Evolutionary conservation across 176 grass and related monocot species (phyloP).

Genomic region (Coix lacrymajobi): DNA sequence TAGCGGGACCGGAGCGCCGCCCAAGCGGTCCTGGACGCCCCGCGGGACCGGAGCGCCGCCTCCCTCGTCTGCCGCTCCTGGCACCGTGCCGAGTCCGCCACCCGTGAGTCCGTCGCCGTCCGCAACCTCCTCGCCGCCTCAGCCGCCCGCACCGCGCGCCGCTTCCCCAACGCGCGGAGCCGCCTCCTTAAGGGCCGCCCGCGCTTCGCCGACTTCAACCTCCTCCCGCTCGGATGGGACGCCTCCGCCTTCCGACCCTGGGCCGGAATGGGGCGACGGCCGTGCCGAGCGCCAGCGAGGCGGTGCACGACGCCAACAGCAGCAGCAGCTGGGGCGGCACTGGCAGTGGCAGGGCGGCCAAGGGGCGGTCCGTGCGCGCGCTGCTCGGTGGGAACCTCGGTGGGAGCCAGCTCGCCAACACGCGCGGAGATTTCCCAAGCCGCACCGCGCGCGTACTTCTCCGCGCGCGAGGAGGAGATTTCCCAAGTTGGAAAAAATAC

Average conservation of each 20-base stretch:
- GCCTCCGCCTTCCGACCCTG: constrained; percentile 65
- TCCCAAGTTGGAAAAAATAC: too few relatives aligned
- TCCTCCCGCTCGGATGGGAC: constrained; percentile 74
- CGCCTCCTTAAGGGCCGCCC: constrained; percentile 80
- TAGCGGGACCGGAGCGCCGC: constrained; percentile 31
- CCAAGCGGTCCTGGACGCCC: constrained; percentile 43
- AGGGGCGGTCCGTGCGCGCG: too few relatives aligned
- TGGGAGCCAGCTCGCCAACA: too few relatives aligned
- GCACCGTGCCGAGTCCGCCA: constrained; percentile 73
- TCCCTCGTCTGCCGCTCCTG: constrained; percentile 88
- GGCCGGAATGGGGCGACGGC: too few relatives aligned
- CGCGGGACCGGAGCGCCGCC: constrained; percentile 63
- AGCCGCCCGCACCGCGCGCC: constrained; percentile 49
- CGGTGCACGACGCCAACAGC: too few relatives aligned
- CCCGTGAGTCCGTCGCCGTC: constrained; percentile 53
- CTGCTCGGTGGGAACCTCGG: too few relatives aligned
- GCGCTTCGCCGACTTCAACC: constrained; percentile 88
- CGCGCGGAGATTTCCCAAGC: too few relatives aligned
- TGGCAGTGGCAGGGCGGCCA: too few relatives aligned
- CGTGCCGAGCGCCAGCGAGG: too few relatives aligned
- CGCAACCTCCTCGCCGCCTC: constrained; percentile 80
- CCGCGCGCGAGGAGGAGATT: too few relatives aligned
- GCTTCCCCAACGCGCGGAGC: constrained; percentile 54
- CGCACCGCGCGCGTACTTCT: too few relatives aligned
- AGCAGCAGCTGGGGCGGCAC: too few relatives aligned